These are phyloP conservation scores for Calocybe indica DNA, from an alignment of 768 basidiomycete genomes.

Conservation along the genomic window DNA sequence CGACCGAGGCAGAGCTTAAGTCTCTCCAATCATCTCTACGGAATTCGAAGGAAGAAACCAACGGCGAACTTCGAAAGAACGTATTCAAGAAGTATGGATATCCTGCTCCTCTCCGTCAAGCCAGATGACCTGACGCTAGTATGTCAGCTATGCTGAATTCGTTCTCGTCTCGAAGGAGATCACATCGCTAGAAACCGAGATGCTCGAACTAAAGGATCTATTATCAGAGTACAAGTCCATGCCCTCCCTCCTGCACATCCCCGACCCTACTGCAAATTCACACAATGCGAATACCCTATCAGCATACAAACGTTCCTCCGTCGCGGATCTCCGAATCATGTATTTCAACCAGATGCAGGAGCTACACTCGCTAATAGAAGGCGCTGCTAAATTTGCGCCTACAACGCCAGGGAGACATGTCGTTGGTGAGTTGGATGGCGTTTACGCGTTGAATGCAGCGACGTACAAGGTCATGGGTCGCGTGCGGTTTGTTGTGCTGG, in stretches of 20 bases:
- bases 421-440: slow-evolving; percentile 76
- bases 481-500: slow-evolving; percentile 86
- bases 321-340: slow-evolving; percentile 91
- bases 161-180: slow-evolving; percentile 97
- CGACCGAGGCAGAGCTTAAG: slow-evolving; percentile 76
- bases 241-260: slow-evolving; percentile 88
- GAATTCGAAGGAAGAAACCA: slow-evolving; percentile 63
- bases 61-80: slow-evolving; percentile 78
- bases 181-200: slow-evolving; percentile 91
- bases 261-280: slow-evolving; percentile 67
- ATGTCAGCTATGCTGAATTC: slow-evolving; percentile 87
- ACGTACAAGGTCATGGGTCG: slow-evolving; percentile 90
- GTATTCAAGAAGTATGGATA: slow-evolving; percentile 84
- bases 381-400: slow-evolving; percentile 92
- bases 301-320: slow-evolving; percentile 71
- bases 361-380: slow-evolving; percentile 86
- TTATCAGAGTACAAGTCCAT: slow-evolving; percentile 95
- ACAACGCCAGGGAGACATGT: slow-evolving; percentile 89
- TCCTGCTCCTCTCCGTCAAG: background rate
- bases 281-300: slow-evolving; percentile 31
- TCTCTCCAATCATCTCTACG: slow-evolving; percentile 73
- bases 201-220: slow-evolving; percentile 93
- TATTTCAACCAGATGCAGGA: slow-evolving; percentile 94
- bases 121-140: slow-evolving; percentile 2
- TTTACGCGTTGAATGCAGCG: slow-evolving; percentile 84